Evolutionary conservation across 1,139 yeast genomes (phyloP).

Genomic region (Saccharomyces hybrid): DNA sequence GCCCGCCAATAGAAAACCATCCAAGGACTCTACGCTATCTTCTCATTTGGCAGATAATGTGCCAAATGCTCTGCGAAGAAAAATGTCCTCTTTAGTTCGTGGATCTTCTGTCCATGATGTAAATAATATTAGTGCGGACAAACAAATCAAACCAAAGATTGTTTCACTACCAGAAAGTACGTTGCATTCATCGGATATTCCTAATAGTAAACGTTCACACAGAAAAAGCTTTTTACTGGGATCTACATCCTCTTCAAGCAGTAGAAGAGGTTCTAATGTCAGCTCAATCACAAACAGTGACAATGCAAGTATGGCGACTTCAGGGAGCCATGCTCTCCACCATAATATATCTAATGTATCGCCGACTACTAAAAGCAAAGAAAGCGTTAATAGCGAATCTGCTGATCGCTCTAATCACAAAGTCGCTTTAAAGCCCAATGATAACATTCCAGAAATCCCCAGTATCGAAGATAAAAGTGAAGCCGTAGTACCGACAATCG

Average conservation of each 20-base stretch:
- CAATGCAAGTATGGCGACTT: not conserved
- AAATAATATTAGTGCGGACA: not conserved
- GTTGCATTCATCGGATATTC: not conserved
- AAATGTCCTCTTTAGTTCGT: conserved; percentile 3
- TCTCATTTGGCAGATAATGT: not conserved
- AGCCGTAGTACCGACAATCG: conserved; percentile 10
- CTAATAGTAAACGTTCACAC: not conserved
- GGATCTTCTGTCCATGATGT: not conserved
- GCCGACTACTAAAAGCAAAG: not conserved
- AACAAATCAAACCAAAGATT: no score
- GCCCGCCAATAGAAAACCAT: conserved; percentile 1
- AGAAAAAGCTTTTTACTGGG: not conserved
- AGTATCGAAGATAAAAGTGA: no score
- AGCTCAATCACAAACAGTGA: conserved; percentile 8
- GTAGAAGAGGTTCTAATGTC: conserved; percentile 13
- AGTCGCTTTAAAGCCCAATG: not conserved
- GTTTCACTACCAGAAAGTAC: not conserved
- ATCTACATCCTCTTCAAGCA: conserved; percentile 7
- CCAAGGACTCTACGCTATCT: not conserved
- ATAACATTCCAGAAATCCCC: not conserved
- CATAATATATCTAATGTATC: not conserved
- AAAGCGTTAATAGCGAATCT: not conserved
- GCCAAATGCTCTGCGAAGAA: conserved; percentile 1
- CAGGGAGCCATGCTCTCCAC: conserved; percentile 2
- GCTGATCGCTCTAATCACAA: not conserved